Conservation (phyloP, 306 rosid genomes). For the Sechiopsis laciniata region DNA sequence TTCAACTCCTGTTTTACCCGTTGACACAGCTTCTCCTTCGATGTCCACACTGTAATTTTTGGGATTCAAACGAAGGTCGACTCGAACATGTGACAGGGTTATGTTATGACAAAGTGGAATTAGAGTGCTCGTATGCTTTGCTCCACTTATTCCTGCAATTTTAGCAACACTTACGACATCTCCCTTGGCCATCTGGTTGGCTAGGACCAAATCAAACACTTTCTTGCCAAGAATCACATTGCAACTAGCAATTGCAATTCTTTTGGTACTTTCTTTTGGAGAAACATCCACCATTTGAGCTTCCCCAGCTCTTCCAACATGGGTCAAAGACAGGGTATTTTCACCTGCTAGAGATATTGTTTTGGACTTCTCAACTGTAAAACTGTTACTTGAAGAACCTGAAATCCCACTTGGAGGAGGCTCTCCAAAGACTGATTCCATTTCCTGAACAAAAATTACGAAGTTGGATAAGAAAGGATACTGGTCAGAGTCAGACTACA, state of each 20-base stretch:
- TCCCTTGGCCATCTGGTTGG: constrained; percentile 65
- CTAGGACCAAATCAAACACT: constrained; percentile 71
- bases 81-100: constrained; percentile 50
- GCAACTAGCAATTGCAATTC: constrained; percentile 68
- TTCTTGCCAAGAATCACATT: constrained; percentile 81
- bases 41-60: constrained; percentile 58
- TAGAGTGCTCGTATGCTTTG: constrained; percentile 74
- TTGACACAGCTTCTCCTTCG: constrained; percentile 71
- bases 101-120: constrained; percentile 86
- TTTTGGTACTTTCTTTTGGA: constrained; percentile 54
- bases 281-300: constrained; percentile 96
- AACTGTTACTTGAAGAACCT: constrained; percentile 32
- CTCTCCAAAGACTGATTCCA: constrained; percentile 72
- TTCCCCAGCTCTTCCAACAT: constrained; percentile 57
- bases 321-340: constrained; percentile 46
- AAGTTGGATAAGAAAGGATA: background rate
- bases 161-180: constrained; percentile 82
- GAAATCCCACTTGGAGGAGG: constrained; percentile 40
- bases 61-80: constrained; percentile 53
- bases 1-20: constrained; percentile 65
- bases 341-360: constrained; percentile 26
- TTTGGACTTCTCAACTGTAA: constrained; percentile 29
- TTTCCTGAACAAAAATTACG: constrained; percentile 48
- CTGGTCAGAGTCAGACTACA: background rate
- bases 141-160: constrained; percentile 84